phyloP scores from a whole-genome alignment of 2,329 filamentous ascomycete genomes.

The Apiospora pterosperma region DNA sequence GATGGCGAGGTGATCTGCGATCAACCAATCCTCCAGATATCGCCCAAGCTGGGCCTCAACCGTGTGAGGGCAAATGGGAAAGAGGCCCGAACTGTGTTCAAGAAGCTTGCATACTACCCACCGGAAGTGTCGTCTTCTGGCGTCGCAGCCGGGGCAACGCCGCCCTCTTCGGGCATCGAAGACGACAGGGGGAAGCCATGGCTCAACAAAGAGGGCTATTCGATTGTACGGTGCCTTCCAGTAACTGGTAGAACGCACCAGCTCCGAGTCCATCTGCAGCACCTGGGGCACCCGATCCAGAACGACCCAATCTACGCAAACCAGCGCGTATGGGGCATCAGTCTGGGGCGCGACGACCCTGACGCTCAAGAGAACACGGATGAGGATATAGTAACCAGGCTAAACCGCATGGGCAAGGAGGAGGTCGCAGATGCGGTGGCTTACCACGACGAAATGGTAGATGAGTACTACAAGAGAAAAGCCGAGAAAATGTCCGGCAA shows the following conservation, averaged over 20 bases:
- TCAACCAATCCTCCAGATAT: conserved; percentile 90
- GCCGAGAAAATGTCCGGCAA: conserved; percentile 92
- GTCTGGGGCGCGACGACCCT: conserved; percentile 65
- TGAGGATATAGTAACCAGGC: conserved; percentile 81
- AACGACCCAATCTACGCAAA: conserved; percentile 99
- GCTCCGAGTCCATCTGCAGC: conserved; percentile 90
- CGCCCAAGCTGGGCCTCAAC: conserved; percentile 91
- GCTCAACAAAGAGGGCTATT: conserved; percentile 73
- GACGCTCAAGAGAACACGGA: conserved; percentile 72
- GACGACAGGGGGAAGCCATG: conserved; percentile 33
- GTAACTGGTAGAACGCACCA: conserved; percentile 95
- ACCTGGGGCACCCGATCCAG: conserved; percentile 88
- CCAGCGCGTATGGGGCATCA: conserved; percentile 81
- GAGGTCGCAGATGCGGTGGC: conserved; percentile 87
- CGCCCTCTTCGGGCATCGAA: conserved; percentile 10
- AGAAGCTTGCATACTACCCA: conserved; percentile 81
- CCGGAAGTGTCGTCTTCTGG: conserved; percentile 9
- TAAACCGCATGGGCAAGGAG: conserved; percentile 89
- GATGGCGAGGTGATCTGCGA: conserved; percentile 90
- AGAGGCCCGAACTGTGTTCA: conserved; percentile 85
- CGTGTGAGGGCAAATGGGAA: conserved; percentile 93
- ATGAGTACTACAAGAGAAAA: conserved; percentile 83
- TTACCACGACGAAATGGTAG: conserved; percentile 92
- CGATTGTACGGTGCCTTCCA: conserved; percentile 89
- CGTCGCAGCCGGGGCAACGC: conserved; percentile 5